Evolutionary conservation across 2,329 filamentous ascomycete species (phyloP), one percentile per base, ranked within the genome.

Genomic region (Ophiostoma sp.): DNA sequence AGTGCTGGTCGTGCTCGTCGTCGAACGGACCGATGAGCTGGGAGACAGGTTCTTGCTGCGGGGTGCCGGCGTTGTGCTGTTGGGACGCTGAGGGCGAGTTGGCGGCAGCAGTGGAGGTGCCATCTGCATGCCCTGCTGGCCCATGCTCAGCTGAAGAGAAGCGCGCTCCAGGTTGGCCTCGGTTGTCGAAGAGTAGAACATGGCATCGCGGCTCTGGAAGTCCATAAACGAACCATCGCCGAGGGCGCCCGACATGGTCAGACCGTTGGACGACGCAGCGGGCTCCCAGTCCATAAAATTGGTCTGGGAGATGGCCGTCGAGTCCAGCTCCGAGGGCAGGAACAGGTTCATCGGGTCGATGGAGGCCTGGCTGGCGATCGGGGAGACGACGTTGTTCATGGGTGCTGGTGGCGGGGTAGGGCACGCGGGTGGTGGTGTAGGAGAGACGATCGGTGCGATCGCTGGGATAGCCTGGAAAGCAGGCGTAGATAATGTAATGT

Each of bases 1-100:
- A 1, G 75, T 79, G 75, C 77, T 79, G 31, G 74, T 75, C 9
- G 81, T 81, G 77, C 83, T 85, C 12, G 82, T 80, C 6, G 81
- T 86, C 7, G 85, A 87, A 68, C 85, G 81, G 42, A 87, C 83
- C 9, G 85, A 87, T 6, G 83, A 84, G 77, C 84, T 86, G 0
- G 84, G 85, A 2, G 83, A 84, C 36, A 87, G 80, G 55, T 80
- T 79, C 76, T 83, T 85, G 78, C 82, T 84, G 31, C 83, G 80
- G 3, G 79, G 72, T 4, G 76, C 73, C 28, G 75, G 69, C 0
- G 76, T 71, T 2, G 64, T 69, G 2, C 73, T 74, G 0, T 70
- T 75, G 0, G 78, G 78, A 28, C 79, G 77, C 76, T 79, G 73
- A 72, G 77, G 74, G 3, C 73, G 73, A 2, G 74, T 39, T 1